Evolutionary conservation across 2,329 filamentous ascomycete species (phyloP).

Genomic region (Aaosphaeria pasadenensis): DNA sequence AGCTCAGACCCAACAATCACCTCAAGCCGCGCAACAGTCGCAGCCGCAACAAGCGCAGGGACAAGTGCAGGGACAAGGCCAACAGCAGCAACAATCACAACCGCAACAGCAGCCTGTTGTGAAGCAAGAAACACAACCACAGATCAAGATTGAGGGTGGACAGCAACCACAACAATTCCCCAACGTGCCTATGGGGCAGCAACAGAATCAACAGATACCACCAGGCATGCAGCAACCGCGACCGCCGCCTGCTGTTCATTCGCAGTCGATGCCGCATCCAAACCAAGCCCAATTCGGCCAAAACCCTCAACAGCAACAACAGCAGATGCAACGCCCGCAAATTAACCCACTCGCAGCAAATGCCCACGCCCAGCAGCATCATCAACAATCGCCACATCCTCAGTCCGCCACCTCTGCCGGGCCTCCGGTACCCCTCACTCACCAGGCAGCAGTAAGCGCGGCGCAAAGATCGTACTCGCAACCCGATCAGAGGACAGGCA

Average conservation of each 20-base stretch:
- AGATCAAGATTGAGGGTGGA: constrained; percentile 36
- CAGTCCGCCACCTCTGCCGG: constrained; percentile 33
- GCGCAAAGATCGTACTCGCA: constrained; percentile 39
- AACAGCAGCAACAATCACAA: constrained; percentile 19
- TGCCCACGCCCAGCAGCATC: constrained; percentile 23
- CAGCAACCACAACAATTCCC: constrained; percentile 22
- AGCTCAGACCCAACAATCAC: constrained; percentile 14
- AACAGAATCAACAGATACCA: constrained; percentile 14
- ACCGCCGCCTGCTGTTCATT: constrained; percentile 14
- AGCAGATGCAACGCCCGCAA: constrained; percentile 30
- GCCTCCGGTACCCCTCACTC: constrained; percentile 39
- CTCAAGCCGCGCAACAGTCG: constrained; percentile 24
- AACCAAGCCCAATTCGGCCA: constrained; percentile 21
- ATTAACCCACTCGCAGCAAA: constrained; percentile 37
- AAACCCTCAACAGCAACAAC: constrained; percentile 26
- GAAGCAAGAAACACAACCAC: constrained; percentile 32
- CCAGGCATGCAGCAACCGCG: constrained; percentile 3
- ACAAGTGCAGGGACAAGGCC: constrained; percentile 26
- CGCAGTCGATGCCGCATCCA: constrained; percentile 25
- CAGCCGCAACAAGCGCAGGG: constrained; percentile 30
- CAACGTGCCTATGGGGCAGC: constrained; percentile 8
- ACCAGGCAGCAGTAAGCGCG: constrained; percentile 43
- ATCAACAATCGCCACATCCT: constrained; percentile 37
- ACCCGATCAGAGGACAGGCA: constrained; percentile 31
- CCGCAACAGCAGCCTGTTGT: constrained; percentile 23